Evolutionary conservation across 2,329 filamentous ascomycete species (phyloP), one percentile per base, ranked within the genome.

Genomic region (Sclerotiophoma versabilis): DNA sequence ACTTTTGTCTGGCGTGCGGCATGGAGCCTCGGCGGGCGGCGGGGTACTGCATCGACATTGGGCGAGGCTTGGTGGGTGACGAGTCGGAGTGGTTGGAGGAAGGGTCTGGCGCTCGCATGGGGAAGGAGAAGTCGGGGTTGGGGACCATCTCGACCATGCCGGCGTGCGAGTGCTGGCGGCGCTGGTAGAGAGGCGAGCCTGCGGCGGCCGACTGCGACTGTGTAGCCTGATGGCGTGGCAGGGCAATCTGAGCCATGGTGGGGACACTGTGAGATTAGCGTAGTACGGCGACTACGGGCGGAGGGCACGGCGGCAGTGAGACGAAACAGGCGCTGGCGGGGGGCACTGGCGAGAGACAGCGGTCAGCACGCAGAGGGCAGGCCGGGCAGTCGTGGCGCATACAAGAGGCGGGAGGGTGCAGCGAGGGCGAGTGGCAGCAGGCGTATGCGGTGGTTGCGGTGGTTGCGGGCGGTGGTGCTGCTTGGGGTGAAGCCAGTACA

Each of bases 71-170:
- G 67, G 72, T 64, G 62, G 70, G 36, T 60, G 70, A 33, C 66
- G 76, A 42, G 56, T 69, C 57, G 36, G 76, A 42, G 56, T 69
- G 56, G 36, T 69, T 59, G 26, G 68, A 52, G 25, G 66, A 46
- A 7, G 64, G 52, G 37, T 70, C 66, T 30, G 68, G 69, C 6
- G 65, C 70, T 57, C 72, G 72, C 64, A 74, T 73, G 32, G 80
- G 80, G 51, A 81, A 82, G 15, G 76, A 76, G 66, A 82, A 81
- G 58, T 79, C 75, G 44, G 78, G 78, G 55, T 81, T 81, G 19
- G 76, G 75, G 22, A 79, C 63, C 59, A 81, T 75, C 57, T 82
- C 79, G 37, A 77, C 65, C 49, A 70, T 65, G 23, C 66, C 71
- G 42, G 62, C 62, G 58, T 68, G 69, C 44, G 73, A 67, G 38